phyloP scores from a whole-genome alignment of 2,329 filamentous ascomycete species.

The Sclerotinia nivalis region DNA sequence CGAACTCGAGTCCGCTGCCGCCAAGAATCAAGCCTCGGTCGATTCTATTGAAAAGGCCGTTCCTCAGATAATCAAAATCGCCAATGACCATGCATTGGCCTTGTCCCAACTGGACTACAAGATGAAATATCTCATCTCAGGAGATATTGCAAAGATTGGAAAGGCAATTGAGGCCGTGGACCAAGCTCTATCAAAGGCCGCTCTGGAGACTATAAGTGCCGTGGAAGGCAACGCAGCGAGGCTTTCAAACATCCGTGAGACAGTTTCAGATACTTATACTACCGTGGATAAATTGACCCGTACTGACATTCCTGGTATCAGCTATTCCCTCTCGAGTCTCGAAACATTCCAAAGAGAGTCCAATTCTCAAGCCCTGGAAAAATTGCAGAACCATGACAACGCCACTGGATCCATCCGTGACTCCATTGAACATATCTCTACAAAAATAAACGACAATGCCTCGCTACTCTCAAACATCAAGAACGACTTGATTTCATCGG shows the following conservation, averaged over 20 bases:
- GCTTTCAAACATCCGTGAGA: conserved; percentile 26
- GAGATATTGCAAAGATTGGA: conserved; percentile 25
- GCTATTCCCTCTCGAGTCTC: conserved; percentile 24
- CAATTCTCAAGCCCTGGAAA: conserved; percentile 24
- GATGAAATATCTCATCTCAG: conserved; percentile 22
- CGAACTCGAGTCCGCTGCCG: conserved; percentile 15
- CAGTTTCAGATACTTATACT: conserved; percentile 25
- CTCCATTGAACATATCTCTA: conserved; percentile 25
- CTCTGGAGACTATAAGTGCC: conserved; percentile 22
- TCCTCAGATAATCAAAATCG: conserved; percentile 21
- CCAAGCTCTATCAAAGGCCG: conserved; percentile 24
- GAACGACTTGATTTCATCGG: conserved; percentile 21
- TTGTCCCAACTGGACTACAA: conserved; percentile 23
- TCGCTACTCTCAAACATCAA: conserved; percentile 19
- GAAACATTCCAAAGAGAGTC: conserved; percentile 23
- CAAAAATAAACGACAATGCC: conserved; percentile 21
- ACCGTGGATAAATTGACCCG: conserved; percentile 24
- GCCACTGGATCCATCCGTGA: conserved; percentile 25
- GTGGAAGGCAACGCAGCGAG: conserved; percentile 24
- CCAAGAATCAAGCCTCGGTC: conserved; percentile 20
- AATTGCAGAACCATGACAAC: conserved; percentile 17
- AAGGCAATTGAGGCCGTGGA: conserved; percentile 24
- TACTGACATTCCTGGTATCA: conserved; percentile 27
- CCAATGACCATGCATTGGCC: conserved; percentile 23
- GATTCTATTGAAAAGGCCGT: conserved; percentile 23